These are phyloP conservation scores for Neoboletus brunneissimus DNA, from an alignment of 768 basidiomycete genomes.

Conservation along the genomic window DNA sequence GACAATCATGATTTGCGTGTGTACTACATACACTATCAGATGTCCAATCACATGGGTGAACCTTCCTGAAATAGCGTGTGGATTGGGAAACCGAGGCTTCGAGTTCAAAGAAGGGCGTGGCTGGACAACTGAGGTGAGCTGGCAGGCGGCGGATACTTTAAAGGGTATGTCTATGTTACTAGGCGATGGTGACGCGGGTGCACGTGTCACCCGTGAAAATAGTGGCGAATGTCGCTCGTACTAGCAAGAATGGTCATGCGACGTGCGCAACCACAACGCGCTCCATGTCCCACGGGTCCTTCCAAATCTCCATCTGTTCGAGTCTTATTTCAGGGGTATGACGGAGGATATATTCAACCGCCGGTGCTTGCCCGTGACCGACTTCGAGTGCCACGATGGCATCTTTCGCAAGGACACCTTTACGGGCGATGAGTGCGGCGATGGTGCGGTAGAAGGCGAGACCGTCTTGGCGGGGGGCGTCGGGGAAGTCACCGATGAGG, in stretches of 20 bases:
- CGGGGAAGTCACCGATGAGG: constrained; percentile 67
- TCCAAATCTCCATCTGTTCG: constrained; percentile 61
- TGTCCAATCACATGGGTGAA: not conserved
- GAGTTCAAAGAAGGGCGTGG: constrained; percentile 1
- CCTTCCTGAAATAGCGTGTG: not conserved
- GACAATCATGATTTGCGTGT: constrained; percentile 16
- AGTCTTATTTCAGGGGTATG: constrained; percentile 40
- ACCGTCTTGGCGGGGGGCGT: constrained; percentile 39
- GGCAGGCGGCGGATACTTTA: constrained; percentile 5
- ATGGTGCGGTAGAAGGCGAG: constrained; percentile 75
- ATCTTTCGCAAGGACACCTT: constrained; percentile 49
- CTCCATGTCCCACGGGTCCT: constrained; percentile 74
- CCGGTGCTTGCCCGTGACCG: constrained; percentile 66
- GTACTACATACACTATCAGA: not conserved
- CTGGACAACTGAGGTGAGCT: constrained; percentile 14
- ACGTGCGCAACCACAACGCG: constrained; percentile 65
- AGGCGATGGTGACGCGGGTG: constrained; percentile 10
- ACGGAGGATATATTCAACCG: constrained; percentile 58
- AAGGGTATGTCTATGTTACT: constrained; percentile 14
- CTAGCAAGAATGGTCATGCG: constrained; percentile 24
- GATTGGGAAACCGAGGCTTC: constrained; percentile 7
- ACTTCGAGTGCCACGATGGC: constrained; percentile 77
- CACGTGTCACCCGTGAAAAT: not conserved
- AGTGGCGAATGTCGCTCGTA: not conserved
- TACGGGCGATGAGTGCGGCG: constrained; percentile 50